Base-by-base conservation (phyloP, 805 yeast genomes). In the Sugiyamaella qingdaonensis region DNA sequence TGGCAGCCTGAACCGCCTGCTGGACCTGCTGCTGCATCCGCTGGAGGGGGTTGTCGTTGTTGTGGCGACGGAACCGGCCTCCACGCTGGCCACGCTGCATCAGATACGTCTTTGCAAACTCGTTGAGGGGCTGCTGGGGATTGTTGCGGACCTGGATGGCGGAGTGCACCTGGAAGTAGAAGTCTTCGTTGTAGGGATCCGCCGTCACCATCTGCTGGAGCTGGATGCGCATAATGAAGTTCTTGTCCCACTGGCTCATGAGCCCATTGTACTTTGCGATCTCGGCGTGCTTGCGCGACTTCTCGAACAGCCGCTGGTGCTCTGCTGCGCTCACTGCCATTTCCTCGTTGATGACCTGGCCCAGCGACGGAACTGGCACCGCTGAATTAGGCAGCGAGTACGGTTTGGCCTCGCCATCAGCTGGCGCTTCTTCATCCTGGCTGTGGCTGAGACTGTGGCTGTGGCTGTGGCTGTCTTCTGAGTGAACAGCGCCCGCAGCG, bases 1-100 rank as follows among this genome's bases (percentile, higher is more conserved):
- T 88, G 21, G 97, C 99, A 37, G 88, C 92, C 51, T 92, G 87
- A 14, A 92, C 97, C 13, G 98, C 98, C 64, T 87, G 88, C 65
- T 90, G 95, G 50, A 92, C 96, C 73, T 92, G 98, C 68, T 90
- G 96, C 73, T 92, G 97, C 96, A 94, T 88, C 76, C 97, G 84
- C 74, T 88, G 96, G 64, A 91, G 77, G 0, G 96, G 97, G 59
- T 89, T 83, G 69, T 88, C 95, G 37, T 67, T 64, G n/a, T n/a
- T 24, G 47, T 62, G 64, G 37, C 62, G 58, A 37, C 68, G 53
- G 51, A 62, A 62, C 36, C 73, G 61, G 45, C 71, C 62, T 53
- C 88, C 74, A 70, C 94, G 81, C 70, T 88, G 95, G 49, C 96
- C 96, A 54, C 95, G 85, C 67, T 86, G 95, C 64, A 88, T 94